These are phyloP conservation scores for Hysterangium stoloniferum DNA, from an alignment of 768 basidiomycete species.

Conservation along the genomic window DNA sequence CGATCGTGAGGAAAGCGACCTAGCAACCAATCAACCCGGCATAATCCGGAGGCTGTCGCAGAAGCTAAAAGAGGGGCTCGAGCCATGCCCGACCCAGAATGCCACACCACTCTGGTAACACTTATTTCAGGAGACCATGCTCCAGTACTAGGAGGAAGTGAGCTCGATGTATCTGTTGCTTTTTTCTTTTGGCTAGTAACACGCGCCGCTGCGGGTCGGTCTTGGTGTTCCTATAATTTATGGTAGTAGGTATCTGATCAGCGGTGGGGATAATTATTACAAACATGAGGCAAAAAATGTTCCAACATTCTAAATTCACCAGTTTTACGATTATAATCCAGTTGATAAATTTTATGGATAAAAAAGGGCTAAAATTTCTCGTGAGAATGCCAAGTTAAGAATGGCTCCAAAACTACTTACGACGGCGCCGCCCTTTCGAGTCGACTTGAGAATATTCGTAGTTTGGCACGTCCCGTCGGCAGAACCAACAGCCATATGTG, in stretches of 20 bases:
- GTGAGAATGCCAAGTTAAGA: not conserved
- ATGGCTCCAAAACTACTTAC: conserved; percentile 34
- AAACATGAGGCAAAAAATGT: conserved; percentile 66
- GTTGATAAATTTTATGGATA: conserved; percentile 70
- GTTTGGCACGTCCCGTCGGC: conserved; percentile 79
- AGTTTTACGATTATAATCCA: conserved; percentile 76
- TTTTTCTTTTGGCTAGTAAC: conserved; percentile 33
- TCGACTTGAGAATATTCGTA: conserved; percentile 61
- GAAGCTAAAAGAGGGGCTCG: conserved; percentile 59
- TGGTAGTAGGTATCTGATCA: conserved; percentile 1
- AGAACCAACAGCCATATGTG: conserved; percentile 73
- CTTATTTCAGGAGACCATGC: conserved; percentile 78
- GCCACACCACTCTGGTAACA: conserved; percentile 77
- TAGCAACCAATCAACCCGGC: conserved; percentile 71
- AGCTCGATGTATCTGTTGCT: conserved; percentile 14
- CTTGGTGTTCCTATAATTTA: conserved; percentile 42
- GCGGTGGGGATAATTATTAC: conserved; percentile 3
- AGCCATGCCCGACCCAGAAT: conserved; percentile 60
- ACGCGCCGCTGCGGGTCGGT: conserved; percentile 33
- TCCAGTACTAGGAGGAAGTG: conserved; percentile 38
- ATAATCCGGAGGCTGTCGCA: conserved; percentile 78
- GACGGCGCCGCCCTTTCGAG: conserved; percentile 62
- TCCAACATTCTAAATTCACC: conserved; percentile 87
- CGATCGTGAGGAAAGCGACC: conserved; percentile 68
- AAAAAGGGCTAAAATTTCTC: conserved; percentile 55